Conservation (phyloP, 805 yeast species). For the Candida gorgasii region DNA sequence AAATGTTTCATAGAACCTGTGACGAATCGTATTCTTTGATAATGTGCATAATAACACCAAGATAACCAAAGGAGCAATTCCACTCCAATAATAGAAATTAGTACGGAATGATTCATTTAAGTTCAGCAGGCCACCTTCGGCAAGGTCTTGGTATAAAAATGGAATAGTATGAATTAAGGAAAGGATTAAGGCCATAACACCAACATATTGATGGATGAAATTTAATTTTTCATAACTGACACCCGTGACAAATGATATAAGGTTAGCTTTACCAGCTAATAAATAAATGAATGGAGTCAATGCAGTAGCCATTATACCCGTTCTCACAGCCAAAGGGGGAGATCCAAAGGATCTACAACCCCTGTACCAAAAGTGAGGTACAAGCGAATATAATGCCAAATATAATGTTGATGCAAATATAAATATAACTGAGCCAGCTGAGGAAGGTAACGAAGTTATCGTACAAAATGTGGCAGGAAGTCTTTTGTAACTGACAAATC, state of each 20-base stretch:
- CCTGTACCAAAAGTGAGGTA: slow-evolving; percentile 53
- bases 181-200: slow-evolving; percentile 42
- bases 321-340: slow-evolving; percentile 57
- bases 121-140: slow-evolving; percentile 49
- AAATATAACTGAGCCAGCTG: slow-evolving; percentile 38
- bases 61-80: slow-evolving; percentile 51
- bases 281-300: slow-evolving; percentile 51
- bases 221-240: slow-evolving; percentile 57
- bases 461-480: slow-evolving; percentile 24
- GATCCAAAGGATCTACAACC: slow-evolving; percentile 57
- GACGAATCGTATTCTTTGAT: slow-evolving; percentile 43
- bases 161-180: slow-evolving; percentile 53
- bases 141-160: slow-evolving; percentile 42
- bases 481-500: slow-evolving; percentile 37
- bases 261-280: slow-evolving; percentile 53
- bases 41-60: slow-evolving; percentile 44
- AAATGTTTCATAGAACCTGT: slow-evolving; percentile 46
- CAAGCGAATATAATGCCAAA: slow-evolving; percentile 37
- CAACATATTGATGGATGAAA: slow-evolving; percentile 50
- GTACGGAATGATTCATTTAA: slow-evolving; percentile 18
- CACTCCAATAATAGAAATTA: slow-evolving; percentile 32
- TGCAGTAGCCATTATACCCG: slow-evolving; percentile 53
- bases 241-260: slow-evolving; percentile 51
- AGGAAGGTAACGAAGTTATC: slow-evolving; percentile 33
- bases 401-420: slow-evolving; percentile 35